Evolutionary conservation across 345 rosid genomes (phyloP).

Genomic region (Gossypioides kirkii): DNA sequence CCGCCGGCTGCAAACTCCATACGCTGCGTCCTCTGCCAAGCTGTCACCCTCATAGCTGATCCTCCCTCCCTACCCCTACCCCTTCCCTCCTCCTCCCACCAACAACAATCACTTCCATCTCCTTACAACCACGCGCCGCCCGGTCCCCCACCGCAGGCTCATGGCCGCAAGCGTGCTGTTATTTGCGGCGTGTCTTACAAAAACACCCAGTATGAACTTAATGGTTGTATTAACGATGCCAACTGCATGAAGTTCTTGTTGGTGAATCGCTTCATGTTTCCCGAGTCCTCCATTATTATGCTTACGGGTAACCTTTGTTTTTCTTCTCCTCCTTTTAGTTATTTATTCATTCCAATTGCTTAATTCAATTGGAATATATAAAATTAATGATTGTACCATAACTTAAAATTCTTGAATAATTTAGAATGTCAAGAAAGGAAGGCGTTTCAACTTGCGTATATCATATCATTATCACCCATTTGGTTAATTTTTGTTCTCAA

Average conservation of each 20-base stretch:
- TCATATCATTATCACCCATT: too few species aligned
- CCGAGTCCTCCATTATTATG: conserved; percentile 72
- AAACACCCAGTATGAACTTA: conserved; percentile 50
- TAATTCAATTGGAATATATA: too few species aligned
- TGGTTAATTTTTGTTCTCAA: too few species aligned
- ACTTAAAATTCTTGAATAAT: background rate
- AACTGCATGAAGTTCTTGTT: conserved; percentile 83
- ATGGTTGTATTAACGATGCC: conserved; percentile 84
- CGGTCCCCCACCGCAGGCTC: conserved; percentile 42
- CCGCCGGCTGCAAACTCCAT: conserved; percentile 64
- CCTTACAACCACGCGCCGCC: conserved; percentile 48
- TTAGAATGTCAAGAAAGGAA: background rate
- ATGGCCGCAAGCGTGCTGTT: conserved; percentile 75
- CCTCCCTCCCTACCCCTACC: conserved; percentile 23
- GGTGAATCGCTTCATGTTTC: conserved; percentile 68
- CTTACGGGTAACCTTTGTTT: conserved; percentile 47
- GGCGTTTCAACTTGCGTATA: too few species aligned
- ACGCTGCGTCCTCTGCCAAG: conserved; percentile 71
- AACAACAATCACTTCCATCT: conserved; percentile 24
- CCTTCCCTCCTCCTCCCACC: conserved; percentile 16
- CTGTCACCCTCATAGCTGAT: conserved; percentile 40
- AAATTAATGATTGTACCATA: background rate
- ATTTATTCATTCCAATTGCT: background rate
- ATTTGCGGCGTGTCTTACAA: conserved; percentile 66
- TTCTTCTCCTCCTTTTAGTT: background rate